Conservation (phyloP, 2,329 filamentous ascomycete genomes). For the Cercospora sesami region DNA sequence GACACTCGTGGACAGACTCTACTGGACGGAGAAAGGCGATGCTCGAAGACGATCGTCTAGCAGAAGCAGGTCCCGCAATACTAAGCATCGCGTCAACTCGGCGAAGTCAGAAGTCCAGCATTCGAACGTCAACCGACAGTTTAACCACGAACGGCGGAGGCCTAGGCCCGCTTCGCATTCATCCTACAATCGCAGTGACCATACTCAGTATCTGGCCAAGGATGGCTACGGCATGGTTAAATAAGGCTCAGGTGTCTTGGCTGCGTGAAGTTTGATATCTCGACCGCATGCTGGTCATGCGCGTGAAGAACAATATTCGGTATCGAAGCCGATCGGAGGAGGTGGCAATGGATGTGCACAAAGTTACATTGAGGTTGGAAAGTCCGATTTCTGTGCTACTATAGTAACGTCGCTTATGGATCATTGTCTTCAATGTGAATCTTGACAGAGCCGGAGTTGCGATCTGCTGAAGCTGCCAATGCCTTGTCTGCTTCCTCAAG, state of each 20-base stretch:
- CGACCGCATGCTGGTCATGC: neutral
- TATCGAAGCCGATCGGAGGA: neutral
- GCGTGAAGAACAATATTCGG: neutral
- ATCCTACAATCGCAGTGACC: neutral
- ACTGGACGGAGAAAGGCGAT: constrained; percentile 29
- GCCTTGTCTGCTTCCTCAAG: constrained; percentile 63
- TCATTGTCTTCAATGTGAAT: constrained; percentile 57
- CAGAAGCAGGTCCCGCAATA: neutral
- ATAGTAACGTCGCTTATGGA: constrained; percentile 6
- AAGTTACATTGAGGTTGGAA: neutral
- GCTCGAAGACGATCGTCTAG: neutral
- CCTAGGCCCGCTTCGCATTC: neutral
- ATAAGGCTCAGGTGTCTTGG: neutral
- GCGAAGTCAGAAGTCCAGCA: neutral
- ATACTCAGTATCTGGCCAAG: neutral
- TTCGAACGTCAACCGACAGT: neutral
- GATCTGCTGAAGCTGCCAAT: constrained; percentile 54
- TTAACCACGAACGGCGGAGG: neutral
- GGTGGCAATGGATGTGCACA: neutral
- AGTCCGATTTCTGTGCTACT: neutral
- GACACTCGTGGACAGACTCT: constrained; percentile 36
- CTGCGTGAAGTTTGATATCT: neutral
- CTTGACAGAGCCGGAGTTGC: constrained; percentile 58
- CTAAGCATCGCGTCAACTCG: neutral
- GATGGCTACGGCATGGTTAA: neutral